phyloP scores from a whole-genome alignment of 169 alveolate genomes.

The Plasmodium yoelii region DNA sequence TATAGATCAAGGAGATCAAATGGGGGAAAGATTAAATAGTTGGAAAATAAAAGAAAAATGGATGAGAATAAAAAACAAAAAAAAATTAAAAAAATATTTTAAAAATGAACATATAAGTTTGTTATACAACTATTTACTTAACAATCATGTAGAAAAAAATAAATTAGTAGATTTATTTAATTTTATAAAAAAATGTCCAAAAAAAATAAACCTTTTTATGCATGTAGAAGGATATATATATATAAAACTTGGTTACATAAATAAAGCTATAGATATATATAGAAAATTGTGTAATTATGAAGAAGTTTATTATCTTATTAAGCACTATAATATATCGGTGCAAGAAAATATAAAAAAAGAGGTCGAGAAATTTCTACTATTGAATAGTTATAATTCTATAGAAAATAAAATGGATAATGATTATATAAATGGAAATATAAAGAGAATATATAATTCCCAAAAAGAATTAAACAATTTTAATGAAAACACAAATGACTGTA shows the following conservation, averaged over 20 bases:
- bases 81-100: background rate
- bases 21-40: background rate
- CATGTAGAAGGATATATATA: constrained; percentile 34
- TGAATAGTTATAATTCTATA: background rate
- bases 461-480: background rate
- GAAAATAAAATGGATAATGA: background rate
- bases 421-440: background rate
- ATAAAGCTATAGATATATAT: constrained; percentile 15
- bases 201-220: background rate
- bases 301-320: constrained; percentile 21
- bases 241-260: constrained; percentile 29
- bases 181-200: background rate
- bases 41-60: no score
- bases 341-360: constrained; percentile 28
- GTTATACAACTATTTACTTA: constrained; percentile 30
- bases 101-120: constrained; percentile 32
- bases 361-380: background rate
- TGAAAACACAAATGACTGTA: background rate
- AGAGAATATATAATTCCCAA: background rate
- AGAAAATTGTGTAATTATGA: constrained; percentile 8
- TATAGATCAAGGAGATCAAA: background rate
- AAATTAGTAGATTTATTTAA: constrained; percentile 15
- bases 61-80: no score
- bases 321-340: constrained; percentile 6
- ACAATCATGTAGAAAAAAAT: constrained; percentile 19